phyloP scores from a whole-genome alignment of 2,329 filamentous ascomycete species.

The Ophiosphaerella narmari region DNA sequence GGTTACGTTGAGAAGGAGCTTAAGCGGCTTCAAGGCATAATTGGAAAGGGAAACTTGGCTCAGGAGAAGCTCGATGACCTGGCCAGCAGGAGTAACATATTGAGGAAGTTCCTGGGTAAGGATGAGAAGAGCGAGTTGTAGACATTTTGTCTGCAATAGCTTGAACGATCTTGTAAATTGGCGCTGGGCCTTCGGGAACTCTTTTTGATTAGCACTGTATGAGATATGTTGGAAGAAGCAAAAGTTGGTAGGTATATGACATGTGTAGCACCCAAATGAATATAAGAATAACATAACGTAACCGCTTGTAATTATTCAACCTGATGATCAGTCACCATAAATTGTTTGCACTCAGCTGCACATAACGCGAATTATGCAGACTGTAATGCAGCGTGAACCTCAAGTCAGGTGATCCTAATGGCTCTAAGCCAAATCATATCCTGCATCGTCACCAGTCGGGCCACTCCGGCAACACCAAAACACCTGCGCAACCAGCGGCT shows the following conservation, averaged over 20 bases:
- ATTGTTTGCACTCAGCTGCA: too few species aligned
- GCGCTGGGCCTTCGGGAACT: background rate
- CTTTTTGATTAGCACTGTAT: conserved; percentile 2
- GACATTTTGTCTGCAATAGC: conserved; percentile 19
- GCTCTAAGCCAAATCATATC: background rate
- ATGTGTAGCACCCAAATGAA: conserved; percentile 14
- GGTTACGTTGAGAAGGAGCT: conserved; percentile 86
- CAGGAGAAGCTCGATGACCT: conserved; percentile 88
- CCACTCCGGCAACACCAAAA: background rate
- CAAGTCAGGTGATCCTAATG: background rate
- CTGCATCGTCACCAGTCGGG: background rate
- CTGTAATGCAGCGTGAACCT: background rate
- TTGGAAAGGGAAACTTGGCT: conserved; percentile 84
- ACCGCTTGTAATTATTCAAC: background rate
- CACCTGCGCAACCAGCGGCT: background rate
- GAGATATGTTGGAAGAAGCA: background rate
- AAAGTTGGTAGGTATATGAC: background rate
- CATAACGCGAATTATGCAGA: too few species aligned
- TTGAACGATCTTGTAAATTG: background rate
- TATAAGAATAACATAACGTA: conserved; percentile 16
- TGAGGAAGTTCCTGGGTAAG: conserved; percentile 72
- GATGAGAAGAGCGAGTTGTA: conserved; percentile 74
- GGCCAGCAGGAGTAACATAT: conserved; percentile 82
- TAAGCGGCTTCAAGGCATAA: conserved; percentile 74
- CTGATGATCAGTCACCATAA: too few species aligned